These are phyloP conservation scores for Fonsecaea pedrosoi DNA, from an alignment of 2,329 filamentous ascomycete species.

Conservation along the genomic window DNA sequence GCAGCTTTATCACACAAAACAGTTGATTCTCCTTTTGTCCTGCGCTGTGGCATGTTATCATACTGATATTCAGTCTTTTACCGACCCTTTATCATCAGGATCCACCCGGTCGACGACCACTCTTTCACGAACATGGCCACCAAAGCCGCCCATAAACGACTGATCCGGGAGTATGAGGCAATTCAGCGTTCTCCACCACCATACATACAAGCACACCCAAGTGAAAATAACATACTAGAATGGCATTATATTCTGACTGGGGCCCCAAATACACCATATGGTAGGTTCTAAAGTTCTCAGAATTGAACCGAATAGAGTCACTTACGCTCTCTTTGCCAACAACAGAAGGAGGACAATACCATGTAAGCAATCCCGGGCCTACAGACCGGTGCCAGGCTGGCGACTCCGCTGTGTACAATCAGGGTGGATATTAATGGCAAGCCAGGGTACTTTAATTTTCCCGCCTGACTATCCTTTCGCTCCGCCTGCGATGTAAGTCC, in stretches of 20 bases:
- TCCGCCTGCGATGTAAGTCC: constrained; percentile 75
- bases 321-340: background rate
- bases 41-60: background rate
- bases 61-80: background rate
- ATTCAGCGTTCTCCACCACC: constrained; percentile 80
- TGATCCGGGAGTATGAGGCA: constrained; percentile 69
- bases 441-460: constrained; percentile 81
- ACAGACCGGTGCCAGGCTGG: background rate
- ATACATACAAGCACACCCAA: constrained; percentile 87
- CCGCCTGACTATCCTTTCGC: constrained; percentile 97
- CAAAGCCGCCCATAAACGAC: constrained; percentile 73
- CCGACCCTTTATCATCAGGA: constrained; percentile 57
- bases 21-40: constrained; percentile 2
- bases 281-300: background rate
- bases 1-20: background rate
- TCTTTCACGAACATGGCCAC: constrained; percentile 65
- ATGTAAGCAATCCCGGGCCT: constrained; percentile 53
- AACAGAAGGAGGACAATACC: constrained; percentile 85
- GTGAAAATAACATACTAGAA: constrained; percentile 90
- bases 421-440: background rate
- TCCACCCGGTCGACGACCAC: background rate
- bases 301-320: background rate
- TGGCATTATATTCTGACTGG: constrained; percentile 66
- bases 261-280: constrained; percentile 88
- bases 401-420: background rate